phyloP scores from a whole-genome alignment of 2,329 filamentous ascomycete genomes.

The Claviceps cyperi region DNA sequence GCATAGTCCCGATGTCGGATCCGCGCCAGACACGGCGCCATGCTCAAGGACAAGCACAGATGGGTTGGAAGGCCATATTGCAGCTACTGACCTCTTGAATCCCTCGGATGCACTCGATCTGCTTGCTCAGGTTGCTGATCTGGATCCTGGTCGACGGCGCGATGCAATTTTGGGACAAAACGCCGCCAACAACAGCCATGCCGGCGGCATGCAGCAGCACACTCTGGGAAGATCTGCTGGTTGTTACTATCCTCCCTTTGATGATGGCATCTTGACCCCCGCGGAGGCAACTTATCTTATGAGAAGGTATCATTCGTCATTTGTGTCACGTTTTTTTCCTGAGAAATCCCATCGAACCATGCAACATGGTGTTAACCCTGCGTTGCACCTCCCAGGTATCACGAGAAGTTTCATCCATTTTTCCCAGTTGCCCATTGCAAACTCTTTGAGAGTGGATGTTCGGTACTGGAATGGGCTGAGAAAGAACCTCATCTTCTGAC shows the following conservation, averaged over 20 bases:
- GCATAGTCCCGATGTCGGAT: constrained; percentile 6
- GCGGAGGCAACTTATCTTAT: constrained; percentile 14
- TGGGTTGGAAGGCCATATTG: constrained; percentile 24
- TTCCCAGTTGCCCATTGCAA: constrained; percentile 51
- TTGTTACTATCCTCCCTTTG: constrained; percentile 18
- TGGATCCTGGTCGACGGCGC: constrained; percentile 15
- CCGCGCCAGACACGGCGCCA: constrained; percentile 5
- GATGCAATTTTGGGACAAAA: constrained; percentile 5
- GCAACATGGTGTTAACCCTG: neutral
- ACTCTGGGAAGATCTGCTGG: neutral
- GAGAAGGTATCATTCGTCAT: constrained; percentile 11
- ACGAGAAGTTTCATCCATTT: constrained; percentile 53
- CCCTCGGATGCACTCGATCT: constrained; percentile 27
- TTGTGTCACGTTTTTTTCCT: no score
- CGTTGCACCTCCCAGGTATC: constrained; percentile 31
- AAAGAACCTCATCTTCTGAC: constrained; percentile 55
- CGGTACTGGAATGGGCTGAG: constrained; percentile 39
- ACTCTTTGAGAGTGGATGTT: constrained; percentile 33
- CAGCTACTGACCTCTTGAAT: constrained; percentile 25
- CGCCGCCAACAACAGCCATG: constrained; percentile 6
- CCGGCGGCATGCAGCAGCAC: constrained; percentile 3
- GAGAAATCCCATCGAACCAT: no score
- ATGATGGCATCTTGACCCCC: constrained; percentile 15
- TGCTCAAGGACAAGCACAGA: constrained; percentile 7
- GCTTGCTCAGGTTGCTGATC: constrained; percentile 25